A percentile compares a stretch with the other conserved stretches of the same genome.
phyloP scores from a whole-genome alignment of 1,284 basidiomycete genomes.

The Leccinum colubrinum region DNA sequence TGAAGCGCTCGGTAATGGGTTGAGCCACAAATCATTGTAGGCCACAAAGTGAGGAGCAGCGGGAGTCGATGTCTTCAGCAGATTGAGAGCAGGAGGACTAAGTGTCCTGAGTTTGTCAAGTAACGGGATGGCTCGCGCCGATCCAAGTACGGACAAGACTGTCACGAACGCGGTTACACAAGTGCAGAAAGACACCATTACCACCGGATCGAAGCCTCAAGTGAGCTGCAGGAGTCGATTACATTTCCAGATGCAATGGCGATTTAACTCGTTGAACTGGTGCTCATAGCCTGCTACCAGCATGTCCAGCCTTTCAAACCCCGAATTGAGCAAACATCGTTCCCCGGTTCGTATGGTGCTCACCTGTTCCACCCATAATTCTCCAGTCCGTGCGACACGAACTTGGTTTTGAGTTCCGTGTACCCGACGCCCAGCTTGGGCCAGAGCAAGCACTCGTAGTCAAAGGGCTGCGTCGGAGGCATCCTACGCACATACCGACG shows the following conservation, averaged over 20 bases:
- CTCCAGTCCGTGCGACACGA: constrained; percentile 76
- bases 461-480: constrained; percentile 59
- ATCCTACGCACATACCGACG: constrained; percentile 83
- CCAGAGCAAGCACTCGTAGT: constrained; percentile 92
- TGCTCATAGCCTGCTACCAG: constrained; percentile 86
- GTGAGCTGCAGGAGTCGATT: constrained; percentile 5
- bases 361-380: constrained; percentile 83
- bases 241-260: not conserved
- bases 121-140: constrained; percentile 17
- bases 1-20: constrained; percentile 40
- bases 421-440: constrained; percentile 87
- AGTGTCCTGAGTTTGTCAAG: constrained; percentile 17
- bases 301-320: constrained; percentile 61
- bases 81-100: constrained; percentile 34
- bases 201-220: not conserved
- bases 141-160: constrained; percentile 15
- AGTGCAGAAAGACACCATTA: constrained; percentile 22
- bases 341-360: constrained; percentile 11
- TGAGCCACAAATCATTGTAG: constrained; percentile 46
- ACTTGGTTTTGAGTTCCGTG: constrained; percentile 76
- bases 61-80: constrained; percentile 42
- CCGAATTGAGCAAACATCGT: not conserved
- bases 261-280: constrained; percentile 63
- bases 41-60: constrained; percentile 50
- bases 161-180: constrained; percentile 1